These are phyloP conservation scores for Hericium erinaceus DNA, from an alignment of 768 basidiomycete genomes.

Conservation along the genomic window DNA sequence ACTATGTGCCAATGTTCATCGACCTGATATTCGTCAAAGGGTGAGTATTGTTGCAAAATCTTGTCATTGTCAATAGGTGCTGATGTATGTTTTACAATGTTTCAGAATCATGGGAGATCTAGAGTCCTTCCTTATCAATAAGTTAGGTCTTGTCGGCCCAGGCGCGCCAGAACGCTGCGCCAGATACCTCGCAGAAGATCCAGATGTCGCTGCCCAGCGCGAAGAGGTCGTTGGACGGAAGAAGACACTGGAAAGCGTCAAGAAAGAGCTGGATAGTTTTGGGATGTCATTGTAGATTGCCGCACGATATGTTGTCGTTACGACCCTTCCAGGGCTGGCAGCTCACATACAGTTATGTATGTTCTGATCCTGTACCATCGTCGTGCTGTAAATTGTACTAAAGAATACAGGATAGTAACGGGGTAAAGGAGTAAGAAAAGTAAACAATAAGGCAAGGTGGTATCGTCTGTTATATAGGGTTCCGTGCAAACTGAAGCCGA, in stretches of 20 bases:
- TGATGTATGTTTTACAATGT: neutral
- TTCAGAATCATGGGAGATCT: neutral
- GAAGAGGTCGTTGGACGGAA: neutral
- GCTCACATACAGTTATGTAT: no score
- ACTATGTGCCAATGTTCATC: conserved; percentile 29
- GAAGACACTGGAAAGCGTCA: neutral
- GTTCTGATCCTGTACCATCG: no score
- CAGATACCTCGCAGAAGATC: neutral
- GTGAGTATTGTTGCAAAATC: conserved; percentile 7
- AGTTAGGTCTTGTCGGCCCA: neutral
- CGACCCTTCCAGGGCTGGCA: no score
- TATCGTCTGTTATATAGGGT: no score
- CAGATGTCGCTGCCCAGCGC: conserved; percentile 17
- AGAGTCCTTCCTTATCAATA: neutral
- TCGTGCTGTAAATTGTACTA: no score
- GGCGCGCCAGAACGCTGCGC: neutral
- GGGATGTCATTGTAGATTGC: neutral
- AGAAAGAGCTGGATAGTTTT: neutral
- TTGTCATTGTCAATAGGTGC: neutral
- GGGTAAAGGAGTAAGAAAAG: no score
- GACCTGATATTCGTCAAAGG: conserved; percentile 12
- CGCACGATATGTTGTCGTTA: no score
- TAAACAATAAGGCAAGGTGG: no score
- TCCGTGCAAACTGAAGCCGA: no score
- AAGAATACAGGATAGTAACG: no score